These are phyloP conservation scores for Vitis hybrid DNA, from an alignment of 177 flowering plant genomes.

Conservation along the genomic window DNA sequence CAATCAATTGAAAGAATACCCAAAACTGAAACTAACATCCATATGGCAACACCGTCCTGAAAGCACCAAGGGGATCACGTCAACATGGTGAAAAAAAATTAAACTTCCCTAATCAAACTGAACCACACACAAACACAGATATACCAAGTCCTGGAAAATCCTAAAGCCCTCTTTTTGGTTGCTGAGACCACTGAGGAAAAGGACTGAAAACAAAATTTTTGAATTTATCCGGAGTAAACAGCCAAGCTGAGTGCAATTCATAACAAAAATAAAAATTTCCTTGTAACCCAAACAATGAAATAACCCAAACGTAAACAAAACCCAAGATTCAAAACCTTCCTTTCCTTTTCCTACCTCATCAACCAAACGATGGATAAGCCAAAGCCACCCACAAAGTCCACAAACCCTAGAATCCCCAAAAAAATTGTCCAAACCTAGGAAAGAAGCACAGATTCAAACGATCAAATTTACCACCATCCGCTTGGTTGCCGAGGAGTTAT, in stretches of 20 bases:
- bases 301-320: not conserved
- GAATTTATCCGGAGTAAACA: not conserved
- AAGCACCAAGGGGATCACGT: slow-evolving; percentile 4
- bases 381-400: not conserved
- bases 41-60: slow-evolving; percentile 7
- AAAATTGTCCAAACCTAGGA: not conserved
- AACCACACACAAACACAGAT: not conserved
- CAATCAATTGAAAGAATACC: slow-evolving; percentile 10
- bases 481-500: no score
- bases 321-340: not conserved
- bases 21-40: slow-evolving; percentile 1
- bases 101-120: not conserved
- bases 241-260: not conserved
- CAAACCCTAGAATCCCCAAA: not conserved
- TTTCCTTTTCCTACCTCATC: slow-evolving; percentile 2
- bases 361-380: slow-evolving; percentile 1
- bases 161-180: not conserved
- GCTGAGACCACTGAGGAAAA: not conserved
- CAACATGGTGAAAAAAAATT: not conserved
- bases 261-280: not conserved
- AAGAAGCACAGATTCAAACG: slow-evolving; percentile 4
- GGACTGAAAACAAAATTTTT: not conserved
- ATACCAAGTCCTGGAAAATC: not conserved
- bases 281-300: not conserved
- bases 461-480: not conserved